Evolutionary conservation across 805 yeast species (phyloP), one percentile per base, ranked within the genome.

Genomic region (Zygosaccharomyces pseudorouxii): DNA sequence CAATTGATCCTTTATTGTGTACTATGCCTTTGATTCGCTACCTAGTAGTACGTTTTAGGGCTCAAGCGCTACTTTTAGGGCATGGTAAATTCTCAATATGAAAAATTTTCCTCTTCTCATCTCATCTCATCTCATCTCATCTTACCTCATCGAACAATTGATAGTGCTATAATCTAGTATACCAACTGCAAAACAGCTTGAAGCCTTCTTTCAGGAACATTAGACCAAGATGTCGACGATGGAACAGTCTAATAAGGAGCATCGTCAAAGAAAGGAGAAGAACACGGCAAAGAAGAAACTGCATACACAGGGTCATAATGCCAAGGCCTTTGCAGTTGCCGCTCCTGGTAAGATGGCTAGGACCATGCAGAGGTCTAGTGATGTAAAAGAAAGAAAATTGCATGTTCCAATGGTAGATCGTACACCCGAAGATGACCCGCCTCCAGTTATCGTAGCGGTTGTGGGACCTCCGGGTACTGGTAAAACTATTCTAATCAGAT

Each of bases 381-480:
- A 93, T 63, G 73, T 76, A 25, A 72, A 81, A 53, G 98, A 93
- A 67, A 83, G 78, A 62, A 86, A 83, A 62, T 77, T 86, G 63
- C 98, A 93, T 73, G 97, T 90, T 18, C 98, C 99, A 12, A 90
- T 93, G 97, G 85, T 93, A 44, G 96, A 93, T 65, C 76, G 98
- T 57, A 89, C 97, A 0, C 97, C 98, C 0, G 98, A 92, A 49
- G 97, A 92, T 62, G 95, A 88, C 57, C 97, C 98, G 3, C 97
- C 97, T 18, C 99, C 99, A 37, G 84, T 93, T 19, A 82, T 93
- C 48, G 89, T 93, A 20, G 97, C 97, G 0, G 96, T 93, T 6
- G 97, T 93, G 10, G 99, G 99, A 0, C 99, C 99, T 10, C 96
- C 96, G 8, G 99, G 99, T 12, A 93, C 98, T 0, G 99, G 99